Evolutionary conservation across 371 early-diverging fungal species (phyloP).

Genomic region (Cokeromyces recurvatus): DNA sequence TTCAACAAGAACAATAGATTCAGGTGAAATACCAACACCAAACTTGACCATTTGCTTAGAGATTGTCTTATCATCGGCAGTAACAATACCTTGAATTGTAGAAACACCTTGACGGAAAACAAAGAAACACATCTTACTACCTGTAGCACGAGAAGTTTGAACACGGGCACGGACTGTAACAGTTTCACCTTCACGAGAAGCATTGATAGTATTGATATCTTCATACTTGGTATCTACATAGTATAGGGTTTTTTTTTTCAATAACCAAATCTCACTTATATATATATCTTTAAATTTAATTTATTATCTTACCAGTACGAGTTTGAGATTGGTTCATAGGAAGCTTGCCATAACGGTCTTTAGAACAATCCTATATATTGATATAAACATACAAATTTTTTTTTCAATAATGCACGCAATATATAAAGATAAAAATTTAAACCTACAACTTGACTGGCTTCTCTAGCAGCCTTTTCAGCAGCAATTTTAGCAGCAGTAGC

Average conservation of each 20-base stretch:
- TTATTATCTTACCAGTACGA: constrained; percentile 49
- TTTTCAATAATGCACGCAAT: not conserved
- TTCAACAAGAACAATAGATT: constrained; percentile 87
- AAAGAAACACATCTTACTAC: constrained; percentile 90
- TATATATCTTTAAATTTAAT: no score
- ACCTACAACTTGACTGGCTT: constrained; percentile 61
- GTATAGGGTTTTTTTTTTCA: no score
- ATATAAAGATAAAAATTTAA: not conserved
- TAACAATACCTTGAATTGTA: constrained; percentile 85
- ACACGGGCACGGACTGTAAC: constrained; percentile 88
- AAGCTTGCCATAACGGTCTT: constrained; percentile 83
- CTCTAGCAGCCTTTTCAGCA: constrained; percentile 80
- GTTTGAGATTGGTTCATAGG: constrained; percentile 84
- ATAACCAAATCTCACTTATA: no score
- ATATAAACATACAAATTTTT: not conserved
- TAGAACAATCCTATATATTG: constrained; percentile 65
- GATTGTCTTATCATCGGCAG: constrained; percentile 63
- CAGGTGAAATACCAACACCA: constrained; percentile 74
- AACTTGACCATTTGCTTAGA: constrained; percentile 97
- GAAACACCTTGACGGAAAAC: constrained; percentile 83
- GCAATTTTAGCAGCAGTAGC: constrained; percentile 79
- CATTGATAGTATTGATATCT: constrained; percentile 53
- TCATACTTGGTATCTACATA: constrained; percentile 44
- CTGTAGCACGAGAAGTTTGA: constrained; percentile 84
- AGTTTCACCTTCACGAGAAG: constrained; percentile 63